Conservation (phyloP, 139 green algal genomes). For the Tetradesmus lagerheimii region DNA sequence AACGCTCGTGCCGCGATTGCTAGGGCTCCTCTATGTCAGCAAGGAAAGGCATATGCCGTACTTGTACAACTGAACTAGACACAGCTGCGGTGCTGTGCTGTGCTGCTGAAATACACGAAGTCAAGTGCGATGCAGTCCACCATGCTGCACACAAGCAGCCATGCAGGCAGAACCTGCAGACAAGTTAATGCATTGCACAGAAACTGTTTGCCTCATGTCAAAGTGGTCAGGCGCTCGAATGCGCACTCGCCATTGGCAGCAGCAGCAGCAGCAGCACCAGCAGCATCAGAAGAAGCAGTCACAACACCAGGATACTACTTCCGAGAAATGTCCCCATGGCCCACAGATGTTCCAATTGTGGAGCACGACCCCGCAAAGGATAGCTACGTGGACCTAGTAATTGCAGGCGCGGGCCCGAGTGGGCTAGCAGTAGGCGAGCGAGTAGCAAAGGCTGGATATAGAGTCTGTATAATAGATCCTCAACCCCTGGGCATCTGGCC, state of each 20-base stretch:
- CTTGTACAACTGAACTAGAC: too few relatives aligned
- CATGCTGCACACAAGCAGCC: not conserved
- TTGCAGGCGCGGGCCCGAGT: conserved; percentile 92
- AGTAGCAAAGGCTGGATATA: conserved; percentile 71
- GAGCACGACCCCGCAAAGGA: conserved; percentile 2
- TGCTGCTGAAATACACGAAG: not conserved
- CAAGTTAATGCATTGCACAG: not conserved
- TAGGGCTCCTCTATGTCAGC: too few relatives aligned
- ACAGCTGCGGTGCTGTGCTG: too few relatives aligned
- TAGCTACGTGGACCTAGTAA: conserved; percentile 84
- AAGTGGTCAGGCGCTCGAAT: not conserved
- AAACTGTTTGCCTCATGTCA: not conserved
- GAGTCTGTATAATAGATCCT: conserved; percentile 90
- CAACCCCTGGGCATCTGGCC: conserved; percentile 85
- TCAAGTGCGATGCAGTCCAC: not conserved
- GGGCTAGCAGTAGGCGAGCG: conserved; percentile 84
- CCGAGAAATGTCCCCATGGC: conserved; percentile 42
- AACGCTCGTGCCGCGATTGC: not conserved
- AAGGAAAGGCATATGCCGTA: too few relatives aligned
- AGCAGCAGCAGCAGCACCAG: not conserved
- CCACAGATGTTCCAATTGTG: conserved; percentile 52
- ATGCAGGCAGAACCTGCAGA: not conserved
- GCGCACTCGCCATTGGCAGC: not conserved
- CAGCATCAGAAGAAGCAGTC: not conserved
- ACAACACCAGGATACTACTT: conserved; percentile 36